Conservation (phyloP, 108 stramenopile genomes). For the Cafeteria roenbergensis region DNA sequence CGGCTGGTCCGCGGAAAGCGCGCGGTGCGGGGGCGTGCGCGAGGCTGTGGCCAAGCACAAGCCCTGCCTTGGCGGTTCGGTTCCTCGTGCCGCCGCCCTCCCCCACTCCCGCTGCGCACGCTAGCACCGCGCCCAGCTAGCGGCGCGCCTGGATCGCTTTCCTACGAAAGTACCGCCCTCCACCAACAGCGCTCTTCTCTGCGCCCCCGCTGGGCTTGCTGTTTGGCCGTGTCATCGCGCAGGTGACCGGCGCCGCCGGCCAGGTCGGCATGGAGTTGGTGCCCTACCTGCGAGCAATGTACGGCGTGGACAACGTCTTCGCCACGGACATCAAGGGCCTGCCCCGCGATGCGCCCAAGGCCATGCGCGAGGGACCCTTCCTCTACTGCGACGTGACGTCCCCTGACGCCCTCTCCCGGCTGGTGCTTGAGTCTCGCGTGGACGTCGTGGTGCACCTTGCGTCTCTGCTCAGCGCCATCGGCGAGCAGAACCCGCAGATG, state of each 20-base stretch:
- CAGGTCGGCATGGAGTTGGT: conserved; percentile 30
- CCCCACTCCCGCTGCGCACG: no score
- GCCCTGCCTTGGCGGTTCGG: no score
- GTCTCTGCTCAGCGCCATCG: conserved; percentile 24
- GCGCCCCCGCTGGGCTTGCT: no score
- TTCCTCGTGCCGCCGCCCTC: no score
- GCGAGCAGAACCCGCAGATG: conserved; percentile 26
- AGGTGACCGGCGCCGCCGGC: conserved; percentile 18
- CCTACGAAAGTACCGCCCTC: no score
- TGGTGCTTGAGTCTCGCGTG: conserved; percentile 17
- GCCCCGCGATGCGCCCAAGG: neutral
- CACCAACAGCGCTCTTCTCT: no score
- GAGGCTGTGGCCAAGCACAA: no score
- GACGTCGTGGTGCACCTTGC: conserved; percentile 27
- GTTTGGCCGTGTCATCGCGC: no score
- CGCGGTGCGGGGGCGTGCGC: no score
- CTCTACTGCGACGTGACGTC: conserved; percentile 21
- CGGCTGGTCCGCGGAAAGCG: no score
- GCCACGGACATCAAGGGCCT: conserved; percentile 17
- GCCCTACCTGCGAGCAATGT: conserved; percentile 16
- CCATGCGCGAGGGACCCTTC: conserved; percentile 9
- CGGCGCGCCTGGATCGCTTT: no score
- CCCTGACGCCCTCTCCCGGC: conserved; percentile 6
- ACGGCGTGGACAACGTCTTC: conserved; percentile 26
- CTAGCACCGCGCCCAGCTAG: no score